These are phyloP conservation scores for Onygenales sp. DNA, from an alignment of 2,329 filamentous ascomycete species.

Conservation along the genomic window DNA sequence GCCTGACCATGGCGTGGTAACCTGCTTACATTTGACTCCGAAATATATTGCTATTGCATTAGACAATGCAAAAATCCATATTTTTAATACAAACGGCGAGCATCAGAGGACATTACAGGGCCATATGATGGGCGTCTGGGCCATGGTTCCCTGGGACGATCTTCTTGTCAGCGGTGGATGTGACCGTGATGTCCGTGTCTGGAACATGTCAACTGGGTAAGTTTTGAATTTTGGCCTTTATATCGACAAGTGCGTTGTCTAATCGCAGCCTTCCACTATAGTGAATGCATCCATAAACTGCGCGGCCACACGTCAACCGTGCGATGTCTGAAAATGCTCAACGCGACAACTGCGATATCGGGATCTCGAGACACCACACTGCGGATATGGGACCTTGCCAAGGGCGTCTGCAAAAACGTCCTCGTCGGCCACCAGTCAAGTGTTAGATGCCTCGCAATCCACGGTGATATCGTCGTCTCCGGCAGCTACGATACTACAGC, in stretches of 20 bases:
- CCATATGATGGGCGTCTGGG: conserved; percentile 99
- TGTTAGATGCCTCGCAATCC: conserved; percentile 92
- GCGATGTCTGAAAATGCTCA: conserved; percentile 94
- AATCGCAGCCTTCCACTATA: conserved; percentile 22
- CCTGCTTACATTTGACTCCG: conserved; percentile 82
- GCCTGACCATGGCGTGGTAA: conserved; percentile 93
- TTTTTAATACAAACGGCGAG: conserved; percentile 86
- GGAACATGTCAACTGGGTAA: conserved; percentile 90
- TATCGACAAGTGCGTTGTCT: background rate
- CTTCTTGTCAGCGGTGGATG: conserved; percentile 91
- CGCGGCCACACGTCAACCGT: conserved; percentile 96
- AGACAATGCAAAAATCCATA: conserved; percentile 97
- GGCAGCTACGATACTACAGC: conserved; percentile 97
- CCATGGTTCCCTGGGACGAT: conserved; percentile 97
- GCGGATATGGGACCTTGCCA: conserved; percentile 93
- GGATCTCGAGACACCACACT: conserved; percentile 92
- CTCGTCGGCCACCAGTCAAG: conserved; percentile 99
- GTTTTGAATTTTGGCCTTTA: conserved; percentile 8
- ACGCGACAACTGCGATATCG: conserved; percentile 87
- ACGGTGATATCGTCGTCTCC: conserved; percentile 94
- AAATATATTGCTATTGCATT: conserved; percentile 97
- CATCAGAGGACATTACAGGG: conserved; percentile 82
- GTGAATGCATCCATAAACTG: conserved; percentile 67
- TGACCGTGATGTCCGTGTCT: conserved; percentile 91
- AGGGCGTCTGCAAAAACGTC: conserved; percentile 82